Conservation (phyloP, 768 basidiomycete genomes). For the Steccherinum ochraceum region DNA sequence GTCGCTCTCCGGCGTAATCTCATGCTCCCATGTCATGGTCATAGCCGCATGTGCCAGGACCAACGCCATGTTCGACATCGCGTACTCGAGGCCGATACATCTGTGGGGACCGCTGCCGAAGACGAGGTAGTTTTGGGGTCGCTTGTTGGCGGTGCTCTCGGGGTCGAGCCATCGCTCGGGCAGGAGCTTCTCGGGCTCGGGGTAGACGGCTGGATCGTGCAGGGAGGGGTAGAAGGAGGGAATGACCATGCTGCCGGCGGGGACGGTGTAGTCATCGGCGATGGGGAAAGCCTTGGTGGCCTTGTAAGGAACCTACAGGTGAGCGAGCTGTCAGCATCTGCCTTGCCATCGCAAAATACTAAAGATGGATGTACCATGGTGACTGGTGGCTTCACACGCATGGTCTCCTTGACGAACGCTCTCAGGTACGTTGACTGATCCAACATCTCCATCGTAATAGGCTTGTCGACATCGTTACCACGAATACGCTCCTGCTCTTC, state of each 20-base stretch:
- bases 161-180: constrained; percentile 95
- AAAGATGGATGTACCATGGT: constrained; percentile 63
- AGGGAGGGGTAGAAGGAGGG: constrained; percentile 90
- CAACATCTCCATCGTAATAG: constrained; percentile 81
- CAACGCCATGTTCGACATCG: constrained; percentile 83
- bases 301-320: constrained; percentile 81
- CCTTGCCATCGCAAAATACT: background rate
- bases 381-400: constrained; percentile 89
- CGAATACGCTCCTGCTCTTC: constrained; percentile 87
- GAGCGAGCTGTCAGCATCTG: constrained; percentile 11
- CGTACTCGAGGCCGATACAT: constrained; percentile 92
- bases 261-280: constrained; percentile 85
- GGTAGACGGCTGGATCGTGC: constrained; percentile 85
- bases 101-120: constrained; percentile 92
- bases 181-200: constrained; percentile 72
- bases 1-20: constrained; percentile 69
- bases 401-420: constrained; percentile 90
- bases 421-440: constrained; percentile 91
- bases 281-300: constrained; percentile 90
- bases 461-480: constrained; percentile 65
- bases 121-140: constrained; percentile 93
- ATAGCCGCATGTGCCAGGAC: constrained; percentile 78
- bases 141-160: constrained; percentile 65
- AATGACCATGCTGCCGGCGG: constrained; percentile 88
- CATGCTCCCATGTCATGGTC: constrained; percentile 83